Evolutionary conservation across 805 yeast species (phyloP).

Genomic region (Candida caryicola): DNA sequence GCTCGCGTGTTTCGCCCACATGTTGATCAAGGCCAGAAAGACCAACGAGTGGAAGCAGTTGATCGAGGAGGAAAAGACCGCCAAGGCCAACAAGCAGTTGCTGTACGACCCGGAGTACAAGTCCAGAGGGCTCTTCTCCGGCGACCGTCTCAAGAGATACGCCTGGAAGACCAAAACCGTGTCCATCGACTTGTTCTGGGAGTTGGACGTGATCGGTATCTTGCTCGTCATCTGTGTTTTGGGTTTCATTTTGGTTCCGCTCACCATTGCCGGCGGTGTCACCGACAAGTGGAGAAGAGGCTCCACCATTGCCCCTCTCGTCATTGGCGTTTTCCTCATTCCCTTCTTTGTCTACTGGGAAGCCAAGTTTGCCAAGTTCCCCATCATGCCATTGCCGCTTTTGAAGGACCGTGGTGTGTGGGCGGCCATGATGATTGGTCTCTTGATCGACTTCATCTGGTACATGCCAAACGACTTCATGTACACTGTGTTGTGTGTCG

Average conservation of each 20-base stretch:
- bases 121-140: not conserved
- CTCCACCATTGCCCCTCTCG: slow-evolving; percentile 64
- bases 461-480: slow-evolving; percentile 69
- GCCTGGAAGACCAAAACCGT: not conserved
- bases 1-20: slow-evolving; percentile 49
- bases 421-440: slow-evolving; percentile 61
- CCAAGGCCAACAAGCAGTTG: not conserved
- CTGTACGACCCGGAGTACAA: not conserved
- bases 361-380: slow-evolving; percentile 49
- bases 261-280: slow-evolving; percentile 73
- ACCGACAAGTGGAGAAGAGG: slow-evolving; percentile 55
- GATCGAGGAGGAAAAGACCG: slow-evolving; percentile 29
- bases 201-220: slow-evolving; percentile 63
- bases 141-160: too few relatives aligned
- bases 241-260: slow-evolving; percentile 67
- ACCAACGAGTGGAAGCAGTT: slow-evolving; percentile 50
- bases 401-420: slow-evolving; percentile 70
- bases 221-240: slow-evolving; percentile 52
- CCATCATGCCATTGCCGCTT: slow-evolving; percentile 59
- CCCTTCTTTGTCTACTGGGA: slow-evolving; percentile 67
- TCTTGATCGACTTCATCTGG: slow-evolving; percentile 59
- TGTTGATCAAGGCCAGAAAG: slow-evolving; percentile 52
- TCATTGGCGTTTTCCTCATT: slow-evolving; percentile 58
- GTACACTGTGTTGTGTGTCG: slow-evolving; percentile 64
- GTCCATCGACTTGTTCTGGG: slow-evolving; percentile 51